These are phyloP conservation scores for Alternaria sp. DNA, from an alignment of 2,329 filamentous ascomycete genomes.

Conservation along the genomic window DNA sequence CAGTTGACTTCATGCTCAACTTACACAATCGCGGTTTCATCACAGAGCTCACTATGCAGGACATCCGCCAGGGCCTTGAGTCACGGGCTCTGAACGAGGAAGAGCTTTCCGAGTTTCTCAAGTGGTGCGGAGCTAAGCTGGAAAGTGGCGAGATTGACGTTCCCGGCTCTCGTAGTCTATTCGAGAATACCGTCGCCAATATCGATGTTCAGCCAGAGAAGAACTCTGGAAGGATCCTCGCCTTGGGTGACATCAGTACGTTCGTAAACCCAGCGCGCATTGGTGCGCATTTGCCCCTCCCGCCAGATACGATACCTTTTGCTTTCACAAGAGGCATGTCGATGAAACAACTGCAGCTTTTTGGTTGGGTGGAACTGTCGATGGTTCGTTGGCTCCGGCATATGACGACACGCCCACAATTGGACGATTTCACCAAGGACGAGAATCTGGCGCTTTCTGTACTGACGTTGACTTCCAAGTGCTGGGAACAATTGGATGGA, in stretches of 20 bases:
- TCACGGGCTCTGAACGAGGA: constrained; percentile 79
- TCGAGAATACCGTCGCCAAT: constrained; percentile 82
- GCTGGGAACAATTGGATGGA: constrained; percentile 82
- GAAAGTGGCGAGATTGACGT: constrained; percentile 76
- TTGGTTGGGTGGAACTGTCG: constrained; percentile 88
- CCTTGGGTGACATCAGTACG: constrained; percentile 76
- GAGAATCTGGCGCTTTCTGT: constrained; percentile 79
- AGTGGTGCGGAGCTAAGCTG: constrained; percentile 81
- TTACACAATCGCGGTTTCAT: constrained; percentile 86
- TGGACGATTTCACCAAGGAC: constrained; percentile 71
- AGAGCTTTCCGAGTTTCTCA: constrained; percentile 84
- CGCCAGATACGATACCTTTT: constrained; percentile 83
- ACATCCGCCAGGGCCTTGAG: constrained; percentile 85
- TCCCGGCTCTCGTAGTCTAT: constrained; percentile 71
- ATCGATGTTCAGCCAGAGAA: constrained; percentile 61
- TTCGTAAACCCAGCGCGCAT: constrained; percentile 83
- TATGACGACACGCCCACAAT: constrained; percentile 68
- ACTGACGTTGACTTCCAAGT: constrained; percentile 82
- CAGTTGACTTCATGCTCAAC: constrained; percentile 78
- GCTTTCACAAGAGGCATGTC: constrained; percentile 78
- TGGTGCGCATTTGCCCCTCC: constrained; percentile 81
- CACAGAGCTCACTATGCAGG: constrained; percentile 84
- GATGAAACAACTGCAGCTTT: constrained; percentile 73
- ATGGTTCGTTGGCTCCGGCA: constrained; percentile 87
- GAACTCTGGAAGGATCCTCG: constrained; percentile 74